Evolutionary conservation across 495 filamentous ascomycete genomes (phyloP), one percentile per base, ranked within the genome.

Genomic region (Podospora appendiculata): DNA sequence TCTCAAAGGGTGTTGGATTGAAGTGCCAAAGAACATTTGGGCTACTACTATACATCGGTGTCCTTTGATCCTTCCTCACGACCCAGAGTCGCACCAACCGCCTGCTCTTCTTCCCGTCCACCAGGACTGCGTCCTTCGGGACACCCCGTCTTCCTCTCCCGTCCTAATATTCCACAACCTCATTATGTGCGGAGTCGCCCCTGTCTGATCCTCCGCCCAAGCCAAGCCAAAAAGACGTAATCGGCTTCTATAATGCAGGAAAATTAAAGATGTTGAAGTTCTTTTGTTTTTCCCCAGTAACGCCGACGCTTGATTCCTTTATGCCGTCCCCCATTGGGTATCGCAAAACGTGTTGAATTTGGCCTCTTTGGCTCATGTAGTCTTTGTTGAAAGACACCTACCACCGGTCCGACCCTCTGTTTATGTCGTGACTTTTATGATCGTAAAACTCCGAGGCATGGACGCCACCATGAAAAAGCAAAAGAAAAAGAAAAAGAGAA

Each of bases 261-360:
- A 69, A 66, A 60, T 50, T 60, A 70, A 70, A 70, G 68, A 70
- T 66, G 68, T 70, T 70, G 68, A 70, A 70, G 53, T 68, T 70
- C 68, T 70, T 70, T 70, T 66, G 56, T 61, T 68, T 67, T 68
- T 59, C 68, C 62, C 62, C 25, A 25, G 53, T 59, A 69, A 70
- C 68, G 66, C 68, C 68, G 60, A 58, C 67, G 60, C 54, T 60
- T 55, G 45, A 59, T 53, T 58, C 57, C 52, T 58, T 48, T 55
- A 65, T 70, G 62, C 57, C 59, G 62, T 65, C 58, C 56, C 64
- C 58, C 48, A 54, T 58, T 50, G 64, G 60, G 65, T 67, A 66
- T 66, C 64, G 59, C 60, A 66, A 63, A 57, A 58, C 49, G 49
- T 62, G 55, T 57, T 63, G 55, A 61, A 59, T 47, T 55, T 58